Evolutionary conservation across 805 yeast genomes (phyloP).

Genomic region (Aciculoconidium aculeatum): DNA sequence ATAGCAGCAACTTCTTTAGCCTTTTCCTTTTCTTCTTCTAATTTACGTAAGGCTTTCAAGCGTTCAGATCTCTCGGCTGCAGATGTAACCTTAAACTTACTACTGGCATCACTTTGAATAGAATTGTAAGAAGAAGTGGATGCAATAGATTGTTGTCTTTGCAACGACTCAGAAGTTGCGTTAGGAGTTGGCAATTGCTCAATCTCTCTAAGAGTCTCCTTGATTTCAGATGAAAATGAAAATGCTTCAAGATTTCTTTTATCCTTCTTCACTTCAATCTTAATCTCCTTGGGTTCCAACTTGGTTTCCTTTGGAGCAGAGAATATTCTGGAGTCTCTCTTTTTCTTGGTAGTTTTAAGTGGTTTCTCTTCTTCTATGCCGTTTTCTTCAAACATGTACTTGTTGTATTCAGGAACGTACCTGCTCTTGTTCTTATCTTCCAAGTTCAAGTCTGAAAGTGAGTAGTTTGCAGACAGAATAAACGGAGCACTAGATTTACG

Average conservation of each 20-base stretch:
- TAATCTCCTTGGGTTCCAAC: too few species aligned
- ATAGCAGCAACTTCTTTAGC: too few species aligned
- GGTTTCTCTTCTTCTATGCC: too few species aligned
- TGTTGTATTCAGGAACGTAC: slow-evolving; percentile 23
- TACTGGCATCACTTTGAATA: slow-evolving; percentile 26
- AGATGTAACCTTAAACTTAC: slow-evolving; percentile 18
- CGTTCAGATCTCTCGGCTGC: slow-evolving; percentile 10
- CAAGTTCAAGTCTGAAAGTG: slow-evolving; percentile 11
- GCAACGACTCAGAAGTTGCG: slow-evolving; percentile 9
- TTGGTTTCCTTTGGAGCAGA: too few species aligned
- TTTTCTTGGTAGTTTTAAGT: too few species aligned
- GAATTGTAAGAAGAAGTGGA: slow-evolving; percentile 20
- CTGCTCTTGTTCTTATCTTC: slow-evolving; percentile 11
- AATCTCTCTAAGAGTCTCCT: slow-evolving; percentile 5
- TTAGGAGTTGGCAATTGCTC: slow-evolving; percentile 12
- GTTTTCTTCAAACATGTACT: slow-evolving; percentile 16
- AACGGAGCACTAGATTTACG: too few species aligned
- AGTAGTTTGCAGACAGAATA: too few species aligned
- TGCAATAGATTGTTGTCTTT: slow-evolving; percentile 7
- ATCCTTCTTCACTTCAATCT: too few species aligned
- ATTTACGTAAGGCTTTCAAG: slow-evolving; percentile 6
- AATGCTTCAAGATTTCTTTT: too few species aligned
- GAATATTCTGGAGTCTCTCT: too few species aligned
- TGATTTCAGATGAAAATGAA: too few species aligned
- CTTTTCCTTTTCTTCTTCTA: slow-evolving; percentile 4